Percentiles rank a stretch among this genome's conserved stretches.
phyloP scores from a whole-genome alignment of 2,329 filamentous ascomycete species.

The Fusarium pseudonygamai region DNA sequence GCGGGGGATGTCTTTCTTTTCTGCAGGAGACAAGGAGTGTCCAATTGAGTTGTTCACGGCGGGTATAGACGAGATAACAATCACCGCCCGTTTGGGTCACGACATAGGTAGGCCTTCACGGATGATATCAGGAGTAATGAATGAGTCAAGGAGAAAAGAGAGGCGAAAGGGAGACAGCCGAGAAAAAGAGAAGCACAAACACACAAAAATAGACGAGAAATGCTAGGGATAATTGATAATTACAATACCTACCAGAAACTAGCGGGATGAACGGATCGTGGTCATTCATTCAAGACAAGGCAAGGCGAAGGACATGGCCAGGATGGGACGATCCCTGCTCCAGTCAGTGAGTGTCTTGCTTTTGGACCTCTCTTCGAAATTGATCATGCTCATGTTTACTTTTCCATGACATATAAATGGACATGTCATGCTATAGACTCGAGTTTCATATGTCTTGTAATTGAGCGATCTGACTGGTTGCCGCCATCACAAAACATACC shows the following conservation, averaged over 20 bases:
- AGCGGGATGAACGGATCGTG: conserved; percentile 33
- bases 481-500: conserved; percentile 16
- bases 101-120: conserved; percentile 5
- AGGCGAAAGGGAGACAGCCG: conserved; percentile 1
- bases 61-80: conserved; percentile 4
- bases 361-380: neutral
- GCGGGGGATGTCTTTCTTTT: conserved; percentile 14
- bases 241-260: conserved; percentile 4
- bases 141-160: conserved; percentile 13
- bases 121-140: conserved; percentile 18
- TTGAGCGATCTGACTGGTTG: conserved; percentile 26
- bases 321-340: conserved; percentile 22
- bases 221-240: conserved; percentile 8
- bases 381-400: conserved; percentile 2
- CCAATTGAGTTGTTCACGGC: neutral
- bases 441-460: conserved; percentile 14
- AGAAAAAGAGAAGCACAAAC: conserved; percentile 14
- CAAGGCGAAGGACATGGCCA: conserved; percentile 1
- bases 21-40: conserved; percentile 3
- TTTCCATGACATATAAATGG: neutral
- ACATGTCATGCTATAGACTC: conserved; percentile 13
- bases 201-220: conserved; percentile 26
- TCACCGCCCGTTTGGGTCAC: neutral
- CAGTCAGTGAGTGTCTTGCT: neutral
- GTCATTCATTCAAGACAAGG: conserved; percentile 9